phyloP scores from a whole-genome alignment of 2,329 filamentous ascomycete species.

The Colletotrichum magnum region DNA sequence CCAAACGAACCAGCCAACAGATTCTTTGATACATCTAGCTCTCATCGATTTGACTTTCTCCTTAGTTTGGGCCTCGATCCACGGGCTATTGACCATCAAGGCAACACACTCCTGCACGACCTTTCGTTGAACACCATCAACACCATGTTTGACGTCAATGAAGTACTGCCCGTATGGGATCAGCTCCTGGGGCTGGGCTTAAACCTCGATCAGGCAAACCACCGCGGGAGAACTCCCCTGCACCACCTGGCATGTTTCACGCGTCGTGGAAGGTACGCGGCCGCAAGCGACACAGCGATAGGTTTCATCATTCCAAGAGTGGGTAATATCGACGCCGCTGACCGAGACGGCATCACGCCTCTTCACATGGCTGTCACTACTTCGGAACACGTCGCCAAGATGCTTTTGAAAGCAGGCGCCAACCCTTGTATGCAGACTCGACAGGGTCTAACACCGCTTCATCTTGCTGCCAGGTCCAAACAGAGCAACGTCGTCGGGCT shows the following conservation, averaged over 20 bases:
- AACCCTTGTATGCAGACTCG: constrained; percentile 48
- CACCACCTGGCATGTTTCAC: constrained; percentile 41
- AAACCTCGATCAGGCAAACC: constrained; percentile 40
- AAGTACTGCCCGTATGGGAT: constrained; percentile 31
- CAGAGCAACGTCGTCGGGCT: constrained; percentile 52
- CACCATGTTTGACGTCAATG: not conserved
- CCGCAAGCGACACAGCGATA: constrained; percentile 13
- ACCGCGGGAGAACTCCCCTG: constrained; percentile 43
- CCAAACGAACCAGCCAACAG: not conserved
- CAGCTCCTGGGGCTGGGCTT: constrained; percentile 38
- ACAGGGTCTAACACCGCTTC: constrained; percentile 55
- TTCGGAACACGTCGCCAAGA: constrained; percentile 43
- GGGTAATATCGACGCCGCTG: constrained; percentile 5
- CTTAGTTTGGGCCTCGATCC: constrained; percentile 31
- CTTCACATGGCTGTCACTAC: constrained; percentile 45
- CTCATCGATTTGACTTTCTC: constrained; percentile 28
- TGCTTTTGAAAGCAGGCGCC: constrained; percentile 54
- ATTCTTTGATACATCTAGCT: not conserved
- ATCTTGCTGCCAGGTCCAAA: constrained; percentile 53
- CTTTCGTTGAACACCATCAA: not conserved
- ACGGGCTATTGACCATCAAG: constrained; percentile 40
- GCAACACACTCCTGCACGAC: constrained; percentile 45
- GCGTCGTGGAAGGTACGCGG: not conserved
- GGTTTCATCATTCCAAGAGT: constrained; percentile 40
- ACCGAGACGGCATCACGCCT: constrained; percentile 41